Conservation (phyloP, 495 filamentous ascomycete genomes). For the Paragyromitra xinjiangensis region DNA sequence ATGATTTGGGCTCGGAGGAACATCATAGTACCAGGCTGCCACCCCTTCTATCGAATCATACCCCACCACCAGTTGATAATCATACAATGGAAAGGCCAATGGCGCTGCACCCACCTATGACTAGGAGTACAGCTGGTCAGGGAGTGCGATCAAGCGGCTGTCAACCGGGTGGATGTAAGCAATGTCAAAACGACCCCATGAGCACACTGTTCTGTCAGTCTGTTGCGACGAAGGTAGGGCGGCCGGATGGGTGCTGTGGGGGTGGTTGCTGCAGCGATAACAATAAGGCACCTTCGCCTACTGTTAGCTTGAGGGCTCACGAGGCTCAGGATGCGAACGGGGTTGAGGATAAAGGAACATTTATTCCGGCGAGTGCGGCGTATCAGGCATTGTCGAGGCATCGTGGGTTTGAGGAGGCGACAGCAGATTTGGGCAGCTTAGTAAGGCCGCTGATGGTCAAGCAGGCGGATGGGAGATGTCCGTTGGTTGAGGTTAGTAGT, state of each 20-base stretch:
- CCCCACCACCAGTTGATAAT: constrained; percentile 21
- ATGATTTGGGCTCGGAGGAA: constrained; percentile 51
- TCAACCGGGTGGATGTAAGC: constrained; percentile 76
- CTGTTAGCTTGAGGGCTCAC: neutral
- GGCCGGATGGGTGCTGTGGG: constrained; percentile 65
- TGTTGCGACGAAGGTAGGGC: constrained; percentile 67
- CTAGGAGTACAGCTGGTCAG: constrained; percentile 60
- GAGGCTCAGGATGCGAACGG: neutral
- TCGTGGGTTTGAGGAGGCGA: constrained; percentile 78
- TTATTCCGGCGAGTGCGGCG: constrained; percentile 76
- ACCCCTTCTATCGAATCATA: constrained; percentile 43
- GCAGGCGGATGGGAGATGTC: constrained; percentile 60
- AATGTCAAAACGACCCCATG: constrained; percentile 78
- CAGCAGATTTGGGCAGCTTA: constrained; percentile 77
- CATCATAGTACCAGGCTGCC: constrained; percentile 48
- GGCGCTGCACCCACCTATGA: constrained; percentile 49
- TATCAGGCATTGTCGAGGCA: constrained; percentile 84
- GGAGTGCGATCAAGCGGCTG: constrained; percentile 63
- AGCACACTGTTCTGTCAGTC: constrained; percentile 88
- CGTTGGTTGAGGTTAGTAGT: constrained; percentile 84
- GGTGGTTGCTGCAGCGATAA: constrained; percentile 58
- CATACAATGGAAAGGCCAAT: constrained; percentile 31
- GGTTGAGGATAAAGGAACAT: constrained; percentile 56
- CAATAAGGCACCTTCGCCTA: constrained; percentile 14
- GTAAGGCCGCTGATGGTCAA: constrained; percentile 73